Base-by-base conservation (phyloP, 371 early-diverging fungal genomes). In the Mortierella sp. region DNA sequence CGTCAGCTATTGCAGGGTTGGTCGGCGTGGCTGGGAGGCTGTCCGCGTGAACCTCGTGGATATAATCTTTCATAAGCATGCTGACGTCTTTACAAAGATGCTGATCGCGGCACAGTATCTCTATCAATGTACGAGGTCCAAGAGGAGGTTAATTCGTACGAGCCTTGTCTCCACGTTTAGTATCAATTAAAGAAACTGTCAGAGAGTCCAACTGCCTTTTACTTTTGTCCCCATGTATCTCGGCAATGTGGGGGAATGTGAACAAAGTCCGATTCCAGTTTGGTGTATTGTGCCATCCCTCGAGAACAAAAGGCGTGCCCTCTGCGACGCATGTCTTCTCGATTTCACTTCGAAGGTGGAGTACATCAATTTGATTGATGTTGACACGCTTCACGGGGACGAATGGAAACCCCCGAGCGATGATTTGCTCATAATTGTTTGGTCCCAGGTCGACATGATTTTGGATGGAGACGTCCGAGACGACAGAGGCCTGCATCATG, bases 301-400 rank as follows among this genome's bases (percentile, higher is more conserved):
- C 79, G 24, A 88, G 58, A 15, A 86, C 82, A 6, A 85, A 37
- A 0, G 88, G 88, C 4, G 68, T 59, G 19, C 84, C 86, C 7
- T 65, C 34, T 2, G 72, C 50, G 17, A 82, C 78, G 56, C 83
- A 81, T 1, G 72, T 51, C 15, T 62, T 41, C 26, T 84, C 75
- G 12, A 81, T 60, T 7, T 65, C 46, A 1, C 32, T 26, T 8
- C 81, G 56, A 11, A 76, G 60, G 7, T 76, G 44, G 19, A 43
- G 52, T 7, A 11, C 11, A 14, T 28, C 55, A 3, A 27, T 30
- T 11, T 51, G 44, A 26, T 52, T 70, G 27, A 70, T 61, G 8
- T 65, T 27, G 12, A 76, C 24, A 2, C 78, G 70, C 14, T 48
- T 30, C 2, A 64, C 60, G 3, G 78, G 50, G 1, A 30, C 47